Evolutionary conservation across 169 alveolate genomes (phyloP).

Genomic region (Sarcocystis neurona): DNA sequence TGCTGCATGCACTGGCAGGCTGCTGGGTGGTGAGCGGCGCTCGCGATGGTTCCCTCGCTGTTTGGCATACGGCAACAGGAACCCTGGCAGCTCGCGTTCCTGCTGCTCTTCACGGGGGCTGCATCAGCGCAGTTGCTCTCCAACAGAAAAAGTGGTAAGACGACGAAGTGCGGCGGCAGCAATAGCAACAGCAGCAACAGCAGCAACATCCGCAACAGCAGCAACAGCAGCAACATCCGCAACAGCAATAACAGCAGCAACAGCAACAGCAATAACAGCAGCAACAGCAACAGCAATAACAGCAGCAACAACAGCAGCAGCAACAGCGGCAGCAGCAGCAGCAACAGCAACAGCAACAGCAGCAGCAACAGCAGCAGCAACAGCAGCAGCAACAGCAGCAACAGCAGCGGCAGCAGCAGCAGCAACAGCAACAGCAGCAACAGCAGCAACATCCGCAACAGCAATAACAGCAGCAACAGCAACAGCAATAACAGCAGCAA

Average conservation of each 20-base stretch:
- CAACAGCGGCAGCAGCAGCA: background rate
- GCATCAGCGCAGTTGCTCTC: constrained; percentile 34
- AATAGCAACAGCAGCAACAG: background rate
- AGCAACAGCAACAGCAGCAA: background rate
- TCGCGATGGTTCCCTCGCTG: constrained; percentile 3
- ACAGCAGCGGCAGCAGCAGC: background rate
- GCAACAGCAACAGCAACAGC: background rate
- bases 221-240: background rate
- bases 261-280: background rate
- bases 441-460: background rate
- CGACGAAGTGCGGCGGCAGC: background rate
- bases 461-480: background rate
- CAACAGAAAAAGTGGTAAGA: constrained; percentile 27
- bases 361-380: background rate
- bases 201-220: background rate
- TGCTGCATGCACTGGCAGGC: background rate
- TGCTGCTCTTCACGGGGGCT: constrained; percentile 11
- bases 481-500: background rate
- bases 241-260: background rate
- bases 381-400: background rate
- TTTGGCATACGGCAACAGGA: constrained; percentile 16
- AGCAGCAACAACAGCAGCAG: background rate
- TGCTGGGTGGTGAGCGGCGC: constrained; percentile 39
- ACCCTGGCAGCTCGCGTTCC: background rate
- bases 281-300: background rate